Evolutionary conservation across 2,329 filamentous ascomycete genomes (phyloP).

Genomic region (Trichoderma afroharzianum): DNA sequence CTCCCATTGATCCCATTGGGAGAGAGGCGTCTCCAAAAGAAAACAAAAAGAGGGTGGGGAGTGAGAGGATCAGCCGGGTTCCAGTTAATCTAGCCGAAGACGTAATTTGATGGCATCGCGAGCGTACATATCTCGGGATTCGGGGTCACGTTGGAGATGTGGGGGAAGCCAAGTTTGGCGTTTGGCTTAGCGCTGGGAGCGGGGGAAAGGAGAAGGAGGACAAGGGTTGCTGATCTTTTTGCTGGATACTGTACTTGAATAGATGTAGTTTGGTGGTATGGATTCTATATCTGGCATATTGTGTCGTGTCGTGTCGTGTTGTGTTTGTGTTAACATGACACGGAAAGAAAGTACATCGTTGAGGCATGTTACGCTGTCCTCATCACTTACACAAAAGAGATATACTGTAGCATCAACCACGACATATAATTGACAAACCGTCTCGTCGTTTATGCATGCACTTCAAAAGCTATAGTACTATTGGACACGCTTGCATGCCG

Average conservation of each 20-base stretch:
- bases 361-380: background rate
- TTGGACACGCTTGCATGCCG: background rate
- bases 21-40: background rate
- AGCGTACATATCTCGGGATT: slow-evolving; percentile 13
- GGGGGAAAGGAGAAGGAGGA: background rate
- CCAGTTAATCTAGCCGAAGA: slow-evolving; percentile 2
- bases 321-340: background rate
- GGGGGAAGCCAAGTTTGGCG: background rate
- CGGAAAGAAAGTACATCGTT: background rate
- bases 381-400: background rate
- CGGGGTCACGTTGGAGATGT: slow-evolving; percentile 12
- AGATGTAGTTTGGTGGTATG: background rate
- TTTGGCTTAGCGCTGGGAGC: background rate
- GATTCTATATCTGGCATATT: background rate
- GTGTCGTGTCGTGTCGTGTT: background rate
- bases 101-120: background rate
- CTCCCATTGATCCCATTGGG: background rate
- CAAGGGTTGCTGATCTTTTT: background rate
- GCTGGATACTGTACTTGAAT: background rate
- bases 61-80: background rate
- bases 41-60: background rate
- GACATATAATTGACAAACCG: background rate
- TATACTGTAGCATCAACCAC: background rate
- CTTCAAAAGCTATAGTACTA: background rate
- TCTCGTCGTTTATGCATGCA: background rate